A percentile compares a stretch with the other conserved stretches of the same genome.
Evolutionary conservation across 176 grass and related monocot genomes (phyloP).

Genomic region (Oryza meyeriana): DNA sequence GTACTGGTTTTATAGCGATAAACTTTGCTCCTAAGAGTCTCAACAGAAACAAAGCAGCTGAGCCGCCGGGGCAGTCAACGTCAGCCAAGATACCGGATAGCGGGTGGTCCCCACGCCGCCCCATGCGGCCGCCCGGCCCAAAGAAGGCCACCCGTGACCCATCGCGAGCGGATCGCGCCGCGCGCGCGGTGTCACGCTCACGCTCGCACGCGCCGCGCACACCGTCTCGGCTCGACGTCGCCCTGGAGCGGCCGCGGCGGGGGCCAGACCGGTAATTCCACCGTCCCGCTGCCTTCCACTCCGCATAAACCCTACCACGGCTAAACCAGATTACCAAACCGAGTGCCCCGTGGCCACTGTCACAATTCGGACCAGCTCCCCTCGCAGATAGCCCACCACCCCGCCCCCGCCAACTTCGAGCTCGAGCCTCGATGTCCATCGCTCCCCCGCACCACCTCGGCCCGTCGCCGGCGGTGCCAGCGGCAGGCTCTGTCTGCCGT

Average conservation of each 20-base stretch:
- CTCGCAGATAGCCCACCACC: neutral
- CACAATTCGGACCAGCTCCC: neutral
- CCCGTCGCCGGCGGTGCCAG: constrained; percentile 8
- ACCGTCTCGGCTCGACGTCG: too few relatives aligned
- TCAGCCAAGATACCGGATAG: neutral
- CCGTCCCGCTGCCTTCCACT: neutral
- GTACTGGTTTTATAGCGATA: too few relatives aligned
- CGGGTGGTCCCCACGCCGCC: neutral
- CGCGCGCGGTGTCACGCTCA: too few relatives aligned
- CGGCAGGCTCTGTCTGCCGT: neutral
- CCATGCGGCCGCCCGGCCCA: neutral
- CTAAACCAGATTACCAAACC: neutral
- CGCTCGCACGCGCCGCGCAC: neutral
- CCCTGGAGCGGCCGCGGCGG: too few relatives aligned
- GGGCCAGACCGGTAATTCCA: neutral
- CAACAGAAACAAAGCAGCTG: too few relatives aligned
- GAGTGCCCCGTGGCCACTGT: neutral
- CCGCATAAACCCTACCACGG: constrained; percentile 34
- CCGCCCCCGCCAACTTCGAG: neutral
- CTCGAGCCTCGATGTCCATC: constrained; percentile 24
- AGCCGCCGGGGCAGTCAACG: neutral
- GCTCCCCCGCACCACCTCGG: constrained; percentile 39
- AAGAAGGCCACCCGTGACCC: neutral
- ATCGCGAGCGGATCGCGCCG: neutral
- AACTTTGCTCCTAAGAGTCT: too few relatives aligned